Base-by-base conservation (phyloP, 2,329 filamentous ascomycete species). In the Colletotrichum nymphaeae region DNA sequence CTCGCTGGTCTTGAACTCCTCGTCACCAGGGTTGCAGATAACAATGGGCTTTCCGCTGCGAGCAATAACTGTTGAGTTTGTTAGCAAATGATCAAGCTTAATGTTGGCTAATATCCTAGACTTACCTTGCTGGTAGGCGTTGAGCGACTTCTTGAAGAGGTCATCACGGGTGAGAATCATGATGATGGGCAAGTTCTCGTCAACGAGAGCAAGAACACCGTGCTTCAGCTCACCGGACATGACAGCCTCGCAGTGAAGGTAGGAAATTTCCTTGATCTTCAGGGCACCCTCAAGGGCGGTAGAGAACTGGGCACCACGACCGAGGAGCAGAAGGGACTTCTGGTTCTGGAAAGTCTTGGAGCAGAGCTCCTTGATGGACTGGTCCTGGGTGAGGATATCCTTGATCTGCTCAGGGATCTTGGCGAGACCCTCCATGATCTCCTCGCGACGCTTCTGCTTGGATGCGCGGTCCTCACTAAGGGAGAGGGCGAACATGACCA, bases 161-260 rank as follows among this genome's bases (percentile, higher is more conserved):
- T 95, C 90, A 82, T 99, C 97, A 74, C 97, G 94, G 67, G 97
- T 99, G 75, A 99, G 89, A 81, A 99, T 98, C 97, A 99, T 99
- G 85, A 99, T 98, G 84, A 99, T 99, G 75, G 97, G 97, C 49
- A 99, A 91, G 86, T 98, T 96, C 90, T 99, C 97, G 80, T 99
- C 97, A 73, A 99, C 97, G 75, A 99, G 90, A 66, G 97, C 97
- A 82, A 99, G 88, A 65, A 99, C 97, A 89, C 97, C 97, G 85
- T 99, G 97, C 91, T 99, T 99, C 80, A 99, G 91, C 87, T 99
- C 97, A 85, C 97, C 97, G 76, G 97, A 98, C 97, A 99, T 99
- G 88, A 99, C 97, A 79, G 97, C 97, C 88, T 99, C 97, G 85
- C 97, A 99, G 86, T 99, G 97, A 73, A 99, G 94, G 86, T 99